Percentiles rank a stretch among this genome's conserved stretches.
phyloP scores from a whole-genome alignment of 2,329 filamentous ascomycete species.

The Verticillium nubilum region DNA sequence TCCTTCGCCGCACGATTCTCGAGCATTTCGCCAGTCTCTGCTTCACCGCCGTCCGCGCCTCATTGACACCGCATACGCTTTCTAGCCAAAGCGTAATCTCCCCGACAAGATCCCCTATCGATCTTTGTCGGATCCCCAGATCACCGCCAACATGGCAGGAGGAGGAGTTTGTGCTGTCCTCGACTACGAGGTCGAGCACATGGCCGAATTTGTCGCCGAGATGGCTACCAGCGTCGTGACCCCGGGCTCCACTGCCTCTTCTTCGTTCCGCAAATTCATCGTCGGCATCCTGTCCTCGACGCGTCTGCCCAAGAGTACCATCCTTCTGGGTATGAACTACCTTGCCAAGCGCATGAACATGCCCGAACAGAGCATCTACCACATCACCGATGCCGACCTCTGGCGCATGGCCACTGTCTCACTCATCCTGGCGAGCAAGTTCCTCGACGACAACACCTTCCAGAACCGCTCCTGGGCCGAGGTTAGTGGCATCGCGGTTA shows the following conservation, averaged over 20 bases:
- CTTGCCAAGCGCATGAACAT: conserved; percentile 77
- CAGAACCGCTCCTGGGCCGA: conserved; percentile 97
- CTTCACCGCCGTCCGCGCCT: background rate
- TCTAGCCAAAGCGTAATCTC: background rate
- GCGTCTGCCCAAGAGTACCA: conserved; percentile 83
- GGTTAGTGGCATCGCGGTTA: conserved; percentile 81
- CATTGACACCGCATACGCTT: conserved; percentile 6
- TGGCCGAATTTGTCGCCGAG: conserved; percentile 92
- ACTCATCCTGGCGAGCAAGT: conserved; percentile 87
- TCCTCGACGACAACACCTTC: conserved; percentile 94
- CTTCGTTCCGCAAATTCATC: conserved; percentile 87
- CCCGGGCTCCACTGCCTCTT: conserved; percentile 33
- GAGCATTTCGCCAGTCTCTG: background rate
- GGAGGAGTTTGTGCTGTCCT: conserved; percentile 90
- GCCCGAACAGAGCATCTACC: conserved; percentile 53
- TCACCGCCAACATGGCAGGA: conserved; percentile 57
- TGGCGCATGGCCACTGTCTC: conserved; percentile 85
- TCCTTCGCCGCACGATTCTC: background rate
- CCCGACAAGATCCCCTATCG: conserved; percentile 32
- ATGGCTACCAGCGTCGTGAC: conserved; percentile 64
- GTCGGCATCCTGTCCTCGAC: conserved; percentile 87
- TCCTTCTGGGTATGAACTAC: conserved; percentile 86
- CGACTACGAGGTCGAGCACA: conserved; percentile 94
- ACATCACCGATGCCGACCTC: conserved; percentile 62
- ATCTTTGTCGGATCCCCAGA: conserved; percentile 30